Conservation (phyloP, 2,329 filamentous ascomycete species). For the Monascus ruber region DNA sequence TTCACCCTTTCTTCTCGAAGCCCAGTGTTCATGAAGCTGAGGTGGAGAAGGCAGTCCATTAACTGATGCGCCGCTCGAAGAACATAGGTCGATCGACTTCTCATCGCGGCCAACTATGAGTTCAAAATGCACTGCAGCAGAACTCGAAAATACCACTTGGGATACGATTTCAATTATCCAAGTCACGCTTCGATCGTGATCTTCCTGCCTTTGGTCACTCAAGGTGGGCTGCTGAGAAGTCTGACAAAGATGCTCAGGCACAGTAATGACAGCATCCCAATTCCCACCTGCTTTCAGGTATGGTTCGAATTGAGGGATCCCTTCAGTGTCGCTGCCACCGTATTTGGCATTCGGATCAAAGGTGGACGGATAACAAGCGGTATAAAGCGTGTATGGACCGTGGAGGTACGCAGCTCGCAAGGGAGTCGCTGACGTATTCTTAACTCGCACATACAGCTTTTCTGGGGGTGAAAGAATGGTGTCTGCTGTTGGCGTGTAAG, state of each 20-base stretch:
- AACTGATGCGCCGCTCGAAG: slow-evolving; percentile 43
- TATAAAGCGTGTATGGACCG: slow-evolving; percentile 83
- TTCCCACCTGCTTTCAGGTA: slow-evolving; percentile 88
- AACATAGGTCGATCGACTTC: slow-evolving; percentile 62
- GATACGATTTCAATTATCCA: slow-evolving; percentile 90
- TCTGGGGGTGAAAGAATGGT: slow-evolving; percentile 79
- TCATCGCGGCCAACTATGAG: slow-evolving; percentile 75
- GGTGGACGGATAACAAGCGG: slow-evolving; percentile 69
- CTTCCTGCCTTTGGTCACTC: slow-evolving; percentile 7
- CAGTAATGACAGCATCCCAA: slow-evolving; percentile 68
- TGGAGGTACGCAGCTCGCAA: slow-evolving; percentile 92
- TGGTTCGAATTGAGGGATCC: slow-evolving; percentile 83
- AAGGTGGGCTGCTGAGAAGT: slow-evolving; percentile 28
- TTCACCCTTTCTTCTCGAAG: slow-evolving; percentile 43
- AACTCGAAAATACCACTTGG: slow-evolving; percentile 86
- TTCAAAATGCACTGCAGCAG: slow-evolving; percentile 80
- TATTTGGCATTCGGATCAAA: slow-evolving; percentile 77
- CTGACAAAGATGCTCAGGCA: slow-evolving; percentile 67
- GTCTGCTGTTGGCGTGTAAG: slow-evolving; percentile 80
- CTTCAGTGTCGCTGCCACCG: slow-evolving; percentile 56
- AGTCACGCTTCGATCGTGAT: slow-evolving; percentile 47
- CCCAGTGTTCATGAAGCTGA: slow-evolving; percentile 64
- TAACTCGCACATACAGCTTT: slow-evolving; percentile 72
- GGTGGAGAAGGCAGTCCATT: slow-evolving; percentile 48
- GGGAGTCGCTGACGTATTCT: slow-evolving; percentile 82